Evolutionary conservation across 2,329 filamentous ascomycete species (phyloP).

Genomic region (Colletotrichum brevisporum): DNA sequence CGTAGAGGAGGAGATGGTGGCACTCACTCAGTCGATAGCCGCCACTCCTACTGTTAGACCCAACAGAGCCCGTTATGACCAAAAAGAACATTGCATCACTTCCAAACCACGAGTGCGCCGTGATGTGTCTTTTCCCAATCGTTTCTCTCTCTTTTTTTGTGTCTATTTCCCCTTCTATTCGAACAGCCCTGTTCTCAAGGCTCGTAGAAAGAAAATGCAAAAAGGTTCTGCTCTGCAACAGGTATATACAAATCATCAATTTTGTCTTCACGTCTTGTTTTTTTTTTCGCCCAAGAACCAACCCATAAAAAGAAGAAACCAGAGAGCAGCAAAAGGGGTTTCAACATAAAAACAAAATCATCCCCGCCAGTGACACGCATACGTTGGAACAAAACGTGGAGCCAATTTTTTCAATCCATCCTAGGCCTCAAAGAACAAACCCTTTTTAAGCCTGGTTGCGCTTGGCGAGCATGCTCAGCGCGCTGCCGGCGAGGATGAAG

Average conservation of each 20-base stretch:
- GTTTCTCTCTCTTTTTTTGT: background rate
- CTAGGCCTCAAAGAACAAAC: no score
- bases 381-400: no score
- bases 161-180: background rate
- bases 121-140: background rate
- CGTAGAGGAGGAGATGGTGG: no score
- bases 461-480: constrained; percentile 89
- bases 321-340: background rate
- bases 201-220: background rate
- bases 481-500: constrained; percentile 94
- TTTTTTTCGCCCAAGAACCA: background rate
- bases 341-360: no score
- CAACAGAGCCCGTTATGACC: no score
- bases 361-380: no score
- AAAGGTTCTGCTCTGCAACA: background rate
- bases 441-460: constrained; percentile 40
- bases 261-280: background rate
- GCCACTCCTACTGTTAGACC: no score
- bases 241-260: background rate
- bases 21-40: no score
- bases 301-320: background rate
- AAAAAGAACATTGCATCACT: no score
- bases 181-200: background rate
- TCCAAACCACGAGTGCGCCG: no score
- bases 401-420: no score